These are phyloP conservation scores for Beta corolliflora DNA, from an alignment of 179 eudicot species.

Conservation along the genomic window DNA sequence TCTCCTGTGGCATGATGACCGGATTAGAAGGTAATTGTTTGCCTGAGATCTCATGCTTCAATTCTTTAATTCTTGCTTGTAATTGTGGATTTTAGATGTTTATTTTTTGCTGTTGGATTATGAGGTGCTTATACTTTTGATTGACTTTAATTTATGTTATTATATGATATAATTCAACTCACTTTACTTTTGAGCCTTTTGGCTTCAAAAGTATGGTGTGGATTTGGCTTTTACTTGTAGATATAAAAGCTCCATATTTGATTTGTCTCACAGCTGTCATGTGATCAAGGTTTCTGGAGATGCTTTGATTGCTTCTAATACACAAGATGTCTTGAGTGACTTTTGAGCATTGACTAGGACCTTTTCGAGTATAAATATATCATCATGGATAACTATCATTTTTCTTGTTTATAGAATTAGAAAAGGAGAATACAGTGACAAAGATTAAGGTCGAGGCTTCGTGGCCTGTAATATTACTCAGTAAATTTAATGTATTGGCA, in stretches of 20 bases:
- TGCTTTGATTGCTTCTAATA: conserved; percentile 28
- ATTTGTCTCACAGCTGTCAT: conserved; percentile 19
- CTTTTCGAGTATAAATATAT: conserved; percentile 20
- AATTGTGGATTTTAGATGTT: neutral
- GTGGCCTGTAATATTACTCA: conserved; percentile 1
- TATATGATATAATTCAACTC: neutral
- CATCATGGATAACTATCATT: conserved; percentile 2
- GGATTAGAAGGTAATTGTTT: conserved; percentile 76
- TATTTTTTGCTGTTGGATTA: conserved; percentile 20
- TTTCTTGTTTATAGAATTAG: neutral
- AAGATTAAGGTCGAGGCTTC: neutral
- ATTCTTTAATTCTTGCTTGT: conserved; percentile 11
- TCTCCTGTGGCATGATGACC: conserved; percentile 72
- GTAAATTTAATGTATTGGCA: conserved; percentile 1
- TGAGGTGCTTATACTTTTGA: conserved; percentile 20
- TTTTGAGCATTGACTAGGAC: conserved; percentile 17
- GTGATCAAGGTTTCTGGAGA: conserved; percentile 22
- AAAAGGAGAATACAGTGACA: neutral
- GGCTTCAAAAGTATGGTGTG: conserved; percentile 21
- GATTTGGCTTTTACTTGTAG: conserved; percentile 19
- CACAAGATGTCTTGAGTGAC: conserved; percentile 34
- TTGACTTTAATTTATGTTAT: conserved; percentile 14
- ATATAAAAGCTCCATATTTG: conserved; percentile 20
- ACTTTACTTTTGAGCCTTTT: conserved; percentile 23
- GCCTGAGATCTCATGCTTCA: conserved; percentile 1